Evolutionary conservation across 83 land plant genomes (phyloP).

Genomic region (Larix sibirica): DNA sequence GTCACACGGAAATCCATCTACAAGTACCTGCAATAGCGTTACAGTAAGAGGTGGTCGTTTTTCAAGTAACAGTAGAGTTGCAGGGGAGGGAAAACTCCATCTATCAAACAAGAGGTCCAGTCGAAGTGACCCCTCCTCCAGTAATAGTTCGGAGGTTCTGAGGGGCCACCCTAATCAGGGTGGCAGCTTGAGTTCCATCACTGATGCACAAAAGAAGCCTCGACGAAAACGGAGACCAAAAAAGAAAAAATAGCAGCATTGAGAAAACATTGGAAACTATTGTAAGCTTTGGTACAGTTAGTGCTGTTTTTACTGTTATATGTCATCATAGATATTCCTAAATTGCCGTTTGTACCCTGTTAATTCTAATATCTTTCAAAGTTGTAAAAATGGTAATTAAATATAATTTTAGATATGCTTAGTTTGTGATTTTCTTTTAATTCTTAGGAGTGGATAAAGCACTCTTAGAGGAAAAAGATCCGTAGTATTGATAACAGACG

Average conservation of each 20-base stretch:
- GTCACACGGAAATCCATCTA: slow-evolving; percentile 24
- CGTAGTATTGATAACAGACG: no score
- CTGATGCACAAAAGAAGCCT: slow-evolving; percentile 76
- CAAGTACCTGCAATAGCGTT: slow-evolving; percentile 18
- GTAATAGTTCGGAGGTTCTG: slow-evolving; percentile 27
- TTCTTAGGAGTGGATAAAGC: no score
- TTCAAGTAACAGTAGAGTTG: slow-evolving; percentile 30
- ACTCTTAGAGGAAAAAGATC: no score
- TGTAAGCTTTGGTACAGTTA: no score
- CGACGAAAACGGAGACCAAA: slow-evolving; percentile 68
- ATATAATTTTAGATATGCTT: no score
- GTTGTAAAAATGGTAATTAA: no score
- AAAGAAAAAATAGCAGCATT: slow-evolving; percentile 54
- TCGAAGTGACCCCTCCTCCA: slow-evolving; percentile 36
- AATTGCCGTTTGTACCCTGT: no score
- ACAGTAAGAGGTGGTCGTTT: slow-evolving; percentile 25
- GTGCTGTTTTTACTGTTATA: no score
- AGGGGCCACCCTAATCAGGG: slow-evolving; percentile 32
- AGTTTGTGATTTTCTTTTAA: no score
- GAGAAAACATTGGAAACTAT: no score
- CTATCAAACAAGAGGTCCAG: slow-evolving; percentile 59
- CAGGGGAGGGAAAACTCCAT: slow-evolving; percentile 28
- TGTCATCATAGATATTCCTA: no score
- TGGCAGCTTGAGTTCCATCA: slow-evolving; percentile 67
- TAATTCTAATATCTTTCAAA: no score